These are phyloP conservation scores for Strobilomyces confusus DNA, from an alignment of 768 basidiomycete species.

Conservation along the genomic window DNA sequence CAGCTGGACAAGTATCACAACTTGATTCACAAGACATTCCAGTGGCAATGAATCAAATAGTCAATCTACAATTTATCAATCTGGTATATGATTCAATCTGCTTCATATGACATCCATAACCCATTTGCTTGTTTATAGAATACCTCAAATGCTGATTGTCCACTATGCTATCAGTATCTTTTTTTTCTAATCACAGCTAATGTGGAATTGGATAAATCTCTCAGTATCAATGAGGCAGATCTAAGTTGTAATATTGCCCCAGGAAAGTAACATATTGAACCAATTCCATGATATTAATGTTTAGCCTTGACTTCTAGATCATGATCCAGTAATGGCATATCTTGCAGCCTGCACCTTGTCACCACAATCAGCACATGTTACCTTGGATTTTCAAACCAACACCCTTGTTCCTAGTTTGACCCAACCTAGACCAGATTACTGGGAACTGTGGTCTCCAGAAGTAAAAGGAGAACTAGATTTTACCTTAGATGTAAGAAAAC, in stretches of 20 bases:
- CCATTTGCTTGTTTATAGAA: too few relatives aligned
- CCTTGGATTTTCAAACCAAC: slow-evolving; percentile 2
- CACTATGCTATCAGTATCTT: not conserved
- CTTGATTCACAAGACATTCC: too few relatives aligned
- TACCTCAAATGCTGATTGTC: too few relatives aligned
- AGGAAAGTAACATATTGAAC: not conserved
- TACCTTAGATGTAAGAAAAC: too few relatives aligned
- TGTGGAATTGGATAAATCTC: slow-evolving; percentile 4
- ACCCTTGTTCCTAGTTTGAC: not conserved
- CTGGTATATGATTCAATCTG: too few relatives aligned
- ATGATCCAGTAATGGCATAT: not conserved
- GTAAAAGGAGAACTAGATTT: too few relatives aligned
- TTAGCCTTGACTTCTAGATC: not conserved
- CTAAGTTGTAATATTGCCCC: not conserved
- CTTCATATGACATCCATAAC: too few relatives aligned
- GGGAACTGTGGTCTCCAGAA: slow-evolving; percentile 8
- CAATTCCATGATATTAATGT: not conserved
- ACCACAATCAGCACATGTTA: not conserved
- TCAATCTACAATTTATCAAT: too few relatives aligned
- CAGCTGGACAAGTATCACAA: too few relatives aligned
- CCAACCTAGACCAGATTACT: not conserved
- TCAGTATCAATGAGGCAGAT: not conserved
- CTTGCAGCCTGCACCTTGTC: not conserved
- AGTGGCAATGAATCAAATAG: too few relatives aligned
- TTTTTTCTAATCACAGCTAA: not conserved